A percentile compares a stretch with the other conserved stretches of the same genome.
Evolutionary conservation across 2,329 filamentous ascomycete genomes (phyloP).

Genomic region (Aspergillaceae sp.): DNA sequence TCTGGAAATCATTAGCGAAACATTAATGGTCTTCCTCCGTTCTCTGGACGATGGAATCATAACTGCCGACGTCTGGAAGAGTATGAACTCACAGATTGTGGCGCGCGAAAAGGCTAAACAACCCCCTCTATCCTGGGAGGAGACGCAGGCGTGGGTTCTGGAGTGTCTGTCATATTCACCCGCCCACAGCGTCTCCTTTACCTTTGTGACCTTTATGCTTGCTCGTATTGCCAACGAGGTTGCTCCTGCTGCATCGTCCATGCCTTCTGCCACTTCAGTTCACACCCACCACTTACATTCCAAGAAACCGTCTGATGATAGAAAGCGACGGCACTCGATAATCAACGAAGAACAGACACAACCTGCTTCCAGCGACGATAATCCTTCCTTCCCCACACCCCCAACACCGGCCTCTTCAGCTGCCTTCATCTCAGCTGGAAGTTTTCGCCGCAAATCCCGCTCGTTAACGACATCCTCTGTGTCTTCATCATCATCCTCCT

Average conservation of each 20-base stretch:
- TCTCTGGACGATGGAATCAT: slow-evolving; percentile 74
- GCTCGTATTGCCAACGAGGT: slow-evolving; percentile 51
- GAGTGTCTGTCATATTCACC: slow-evolving; percentile 65
- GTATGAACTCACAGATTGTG: slow-evolving; percentile 52
- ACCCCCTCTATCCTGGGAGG: slow-evolving; percentile 41
- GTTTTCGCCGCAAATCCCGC: slow-evolving; percentile 21
- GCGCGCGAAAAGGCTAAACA: slow-evolving; percentile 44
- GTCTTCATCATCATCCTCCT: slow-evolving; percentile 17
- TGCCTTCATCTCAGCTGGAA: slow-evolving; percentile 21
- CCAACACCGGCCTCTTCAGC: slow-evolving; percentile 16
- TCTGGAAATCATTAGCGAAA: slow-evolving; percentile 65
- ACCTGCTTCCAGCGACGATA: background rate
- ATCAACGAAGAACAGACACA: slow-evolving; percentile 1
- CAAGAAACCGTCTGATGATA: slow-evolving; percentile 3
- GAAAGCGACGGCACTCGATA: slow-evolving; percentile 1
- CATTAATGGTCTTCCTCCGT: slow-evolving; percentile 63
- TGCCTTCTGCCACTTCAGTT: slow-evolving; percentile 2
- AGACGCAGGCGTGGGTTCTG: slow-evolving; percentile 55
- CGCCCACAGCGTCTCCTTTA: slow-evolving; percentile 79
- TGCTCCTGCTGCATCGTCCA: slow-evolving; percentile 31
- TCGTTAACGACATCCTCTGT: slow-evolving; percentile 13
- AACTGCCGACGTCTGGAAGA: slow-evolving; percentile 59
- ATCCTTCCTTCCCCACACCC: slow-evolving; percentile 6
- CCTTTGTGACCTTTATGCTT: slow-evolving; percentile 75
- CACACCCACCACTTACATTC: background rate